Evolutionary conservation across 2,329 filamentous ascomycete species (phyloP), one percentile per base, ranked within the genome.

Genomic region (Penicillium hordei): DNA sequence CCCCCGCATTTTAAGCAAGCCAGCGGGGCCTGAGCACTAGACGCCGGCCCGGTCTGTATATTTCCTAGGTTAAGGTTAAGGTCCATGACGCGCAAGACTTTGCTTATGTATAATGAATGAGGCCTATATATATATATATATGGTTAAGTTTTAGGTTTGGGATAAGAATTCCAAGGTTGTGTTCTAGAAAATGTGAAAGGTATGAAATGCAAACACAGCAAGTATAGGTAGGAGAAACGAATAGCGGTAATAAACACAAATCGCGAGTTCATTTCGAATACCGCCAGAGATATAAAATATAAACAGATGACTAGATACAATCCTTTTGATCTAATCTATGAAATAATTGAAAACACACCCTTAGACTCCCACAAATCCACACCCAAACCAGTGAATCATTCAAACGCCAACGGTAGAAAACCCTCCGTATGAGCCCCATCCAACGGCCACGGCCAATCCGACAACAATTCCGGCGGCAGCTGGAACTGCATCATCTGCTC

Each of bases 391-490:
- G 3, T 13, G 4, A 46, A 48, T 46, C 13, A 65, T 60, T 67
- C 66, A 61, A 65, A 66, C 4, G 65, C 60, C 45, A 66, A n/a
- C 3, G 66, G 66, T n/a, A 68, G 43, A 10, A 68, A 65, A 2
- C 65, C 59, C 40, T 68, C 66, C 4, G 65, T 55, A 38, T 68
- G 58, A 10, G 57, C 60, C 39, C 60, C 62, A 58, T 70, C 66
- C 17, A 68, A 54, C 9, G 66, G 64, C 75, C 75, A 79, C 15
- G 76, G 74, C 76, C 76, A 79, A 39, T 76, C 72, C 15, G 71
- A 70, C 27, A 78, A 68, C 19, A 79, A 58, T 43, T 76, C 75
- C 13, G 71, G 70, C 7, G 77, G 75, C 19, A 79, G 59, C 58
- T 78, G 75, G 54, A 76, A 76, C 44, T 76, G 72, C 56, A 68